Evolutionary conservation across 108 stramenopile species (phyloP).

Genomic region (Fragilaria crotonensis): DNA sequence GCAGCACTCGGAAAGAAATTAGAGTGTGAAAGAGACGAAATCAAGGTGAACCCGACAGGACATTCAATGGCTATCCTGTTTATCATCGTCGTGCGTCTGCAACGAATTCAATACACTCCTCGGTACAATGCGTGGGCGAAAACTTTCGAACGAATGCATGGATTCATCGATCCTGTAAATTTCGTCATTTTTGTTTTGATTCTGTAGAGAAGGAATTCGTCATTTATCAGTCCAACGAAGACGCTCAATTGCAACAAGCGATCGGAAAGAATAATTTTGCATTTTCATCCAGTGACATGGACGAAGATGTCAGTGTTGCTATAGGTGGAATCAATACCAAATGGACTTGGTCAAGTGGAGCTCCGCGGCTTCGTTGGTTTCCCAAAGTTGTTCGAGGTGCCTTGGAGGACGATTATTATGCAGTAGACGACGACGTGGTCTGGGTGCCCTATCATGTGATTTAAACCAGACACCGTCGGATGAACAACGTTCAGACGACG

Average conservation of each 20-base stretch:
- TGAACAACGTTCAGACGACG: too few species aligned
- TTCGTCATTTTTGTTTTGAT: too few species aligned
- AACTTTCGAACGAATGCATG: too few species aligned
- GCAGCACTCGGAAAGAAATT: too few species aligned
- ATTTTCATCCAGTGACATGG: too few species aligned
- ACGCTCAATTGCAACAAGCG: too few species aligned
- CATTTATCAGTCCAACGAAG: too few species aligned
- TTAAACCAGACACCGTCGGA: neutral
- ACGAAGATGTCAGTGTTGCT: too few species aligned
- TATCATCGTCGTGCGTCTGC: neutral
- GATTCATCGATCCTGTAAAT: too few species aligned
- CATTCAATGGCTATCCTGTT: neutral
- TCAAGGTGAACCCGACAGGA: neutral
- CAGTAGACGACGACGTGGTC: neutral
- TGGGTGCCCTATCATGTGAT: neutral
- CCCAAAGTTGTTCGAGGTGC: neutral
- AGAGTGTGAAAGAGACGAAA: conserved; percentile 3
- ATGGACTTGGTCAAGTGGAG: neutral
- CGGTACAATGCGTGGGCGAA: neutral
- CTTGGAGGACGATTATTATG: neutral
- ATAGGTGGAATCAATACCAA: too few species aligned
- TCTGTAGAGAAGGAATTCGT: too few species aligned
- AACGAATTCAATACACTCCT: neutral
- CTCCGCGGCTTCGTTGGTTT: neutral
- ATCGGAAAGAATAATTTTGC: too few species aligned